A percentile compares a stretch with the other conserved stretches of the same genome.
Conservation (phyloP, 176 grass and related monocot genomes). For the sorghum (Sorghum bicolor) region DNA sequence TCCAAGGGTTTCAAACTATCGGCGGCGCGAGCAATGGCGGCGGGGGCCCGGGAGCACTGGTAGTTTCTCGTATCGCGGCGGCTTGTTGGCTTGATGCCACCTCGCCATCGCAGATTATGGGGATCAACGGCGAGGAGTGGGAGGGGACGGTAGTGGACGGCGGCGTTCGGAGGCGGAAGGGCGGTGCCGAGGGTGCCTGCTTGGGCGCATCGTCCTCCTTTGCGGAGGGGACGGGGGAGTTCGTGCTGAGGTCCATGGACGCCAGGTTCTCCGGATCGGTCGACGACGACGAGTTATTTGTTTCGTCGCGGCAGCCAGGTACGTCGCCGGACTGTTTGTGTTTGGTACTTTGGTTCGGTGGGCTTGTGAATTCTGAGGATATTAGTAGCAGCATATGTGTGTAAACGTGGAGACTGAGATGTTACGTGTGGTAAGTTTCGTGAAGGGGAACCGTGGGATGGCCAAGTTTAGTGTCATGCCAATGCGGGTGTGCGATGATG, state of each 20-base stretch:
- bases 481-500: neutral
- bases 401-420: neutral
- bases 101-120: slow-evolving; percentile 35
- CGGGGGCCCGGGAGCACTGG: neutral
- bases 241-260: slow-evolving; percentile 62
- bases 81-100: neutral
- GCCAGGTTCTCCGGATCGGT: slow-evolving; percentile 55
- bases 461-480: neutral
- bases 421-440: neutral
- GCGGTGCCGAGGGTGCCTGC: neutral
- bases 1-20: slow-evolving; percentile 5
- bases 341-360: neutral
- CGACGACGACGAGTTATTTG: slow-evolving; percentile 28
- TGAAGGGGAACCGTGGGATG: neutral
- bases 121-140: slow-evolving; percentile 43
- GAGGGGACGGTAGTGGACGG: slow-evolving; percentile 28
- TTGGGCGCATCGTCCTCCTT: slow-evolving; percentile 37
- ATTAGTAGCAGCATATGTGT: neutral
- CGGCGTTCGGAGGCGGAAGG: slow-evolving; percentile 32
- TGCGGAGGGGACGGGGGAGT: slow-evolving; percentile 45
- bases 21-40: slow-evolving; percentile 31
- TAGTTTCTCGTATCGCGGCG: neutral
- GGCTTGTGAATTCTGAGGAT: neutral
- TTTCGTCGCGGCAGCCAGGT: slow-evolving; percentile 36
- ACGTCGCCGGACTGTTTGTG: neutral